Evolutionary conservation across 495 filamentous ascomycete genomes (phyloP).

Genomic region (Penicillium ochrochloron): DNA sequence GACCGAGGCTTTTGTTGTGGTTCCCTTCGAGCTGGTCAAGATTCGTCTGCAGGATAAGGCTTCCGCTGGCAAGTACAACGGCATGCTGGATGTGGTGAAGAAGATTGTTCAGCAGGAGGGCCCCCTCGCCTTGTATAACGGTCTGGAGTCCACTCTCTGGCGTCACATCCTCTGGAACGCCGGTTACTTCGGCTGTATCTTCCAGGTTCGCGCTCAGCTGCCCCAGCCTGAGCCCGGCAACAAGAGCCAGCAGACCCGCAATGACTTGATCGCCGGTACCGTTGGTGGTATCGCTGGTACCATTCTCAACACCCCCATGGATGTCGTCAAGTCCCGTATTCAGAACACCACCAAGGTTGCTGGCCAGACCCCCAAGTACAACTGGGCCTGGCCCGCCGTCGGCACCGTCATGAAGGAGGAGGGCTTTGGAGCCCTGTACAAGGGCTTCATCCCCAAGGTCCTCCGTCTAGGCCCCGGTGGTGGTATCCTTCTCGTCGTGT

Average conservation of each 20-base stretch:
- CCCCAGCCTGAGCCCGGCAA: slow-evolving; percentile 69
- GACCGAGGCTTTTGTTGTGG: slow-evolving; percentile 93
- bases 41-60: slow-evolving; percentile 95
- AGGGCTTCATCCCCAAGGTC: slow-evolving; percentile 97
- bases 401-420: slow-evolving; percentile 90
- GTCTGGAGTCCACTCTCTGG: slow-evolving; percentile 95
- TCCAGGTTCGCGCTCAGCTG: slow-evolving; percentile 85
- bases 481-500: slow-evolving; percentile 91
- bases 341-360: slow-evolving; percentile 86
- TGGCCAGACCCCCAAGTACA: slow-evolving; percentile 87
- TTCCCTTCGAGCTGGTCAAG: slow-evolving; percentile 94
- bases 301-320: slow-evolving; percentile 93
- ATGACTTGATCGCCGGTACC: slow-evolving; percentile 85
- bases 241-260: slow-evolving; percentile 79
- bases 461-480: slow-evolving; percentile 85
- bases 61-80: slow-evolving; percentile 91
- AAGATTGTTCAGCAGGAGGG: slow-evolving; percentile 89
- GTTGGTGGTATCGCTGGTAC: slow-evolving; percentile 92
- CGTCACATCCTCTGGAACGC: slow-evolving; percentile 97
- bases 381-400: slow-evolving; percentile 92
- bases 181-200: slow-evolving; percentile 98
- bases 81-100: slow-evolving; percentile 85
- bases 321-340: slow-evolving; percentile 97
- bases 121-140: slow-evolving; percentile 89
- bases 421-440: slow-evolving; percentile 90